These are phyloP conservation scores for Pleurotus tuoliensis DNA, from an alignment of 768 basidiomycete genomes.

Conservation along the genomic window DNA sequence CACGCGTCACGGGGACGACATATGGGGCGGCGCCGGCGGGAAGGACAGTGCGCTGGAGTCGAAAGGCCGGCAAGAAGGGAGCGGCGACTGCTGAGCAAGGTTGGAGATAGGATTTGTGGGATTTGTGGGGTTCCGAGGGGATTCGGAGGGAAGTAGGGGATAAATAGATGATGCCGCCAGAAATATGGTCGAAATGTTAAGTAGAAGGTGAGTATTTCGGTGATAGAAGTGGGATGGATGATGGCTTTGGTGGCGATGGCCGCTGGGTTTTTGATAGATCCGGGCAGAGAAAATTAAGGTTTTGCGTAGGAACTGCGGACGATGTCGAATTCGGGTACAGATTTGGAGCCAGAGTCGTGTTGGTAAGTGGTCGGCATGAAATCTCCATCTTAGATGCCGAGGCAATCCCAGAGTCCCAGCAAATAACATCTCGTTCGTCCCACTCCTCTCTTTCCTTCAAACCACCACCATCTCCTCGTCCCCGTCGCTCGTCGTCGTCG, in stretches of 20 bases:
- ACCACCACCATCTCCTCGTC: neutral
- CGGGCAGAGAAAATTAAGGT: neutral
- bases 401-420: neutral
- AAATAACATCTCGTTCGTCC: neutral
- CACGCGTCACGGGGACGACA: neutral
- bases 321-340: neutral
- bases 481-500: neutral
- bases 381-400: neutral
- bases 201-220: neutral
- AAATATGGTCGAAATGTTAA: neutral
- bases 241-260: neutral
- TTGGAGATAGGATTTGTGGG: neutral
- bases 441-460: neutral
- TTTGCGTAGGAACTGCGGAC: neutral
- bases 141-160: neutral
- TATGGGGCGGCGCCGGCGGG: neutral
- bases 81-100: neutral
- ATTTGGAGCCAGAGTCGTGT: neutral
- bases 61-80: neutral
- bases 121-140: neutral
- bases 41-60: neutral
- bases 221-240: neutral
- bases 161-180: neutral
- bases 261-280: neutral
- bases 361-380: neutral